A percentile compares a stretch with the other conserved stretches of the same genome.
These are phyloP conservation scores for Panicum miliaceum DNA, from an alignment of 176 grass and related monocot species.

Conservation along the genomic window DNA sequence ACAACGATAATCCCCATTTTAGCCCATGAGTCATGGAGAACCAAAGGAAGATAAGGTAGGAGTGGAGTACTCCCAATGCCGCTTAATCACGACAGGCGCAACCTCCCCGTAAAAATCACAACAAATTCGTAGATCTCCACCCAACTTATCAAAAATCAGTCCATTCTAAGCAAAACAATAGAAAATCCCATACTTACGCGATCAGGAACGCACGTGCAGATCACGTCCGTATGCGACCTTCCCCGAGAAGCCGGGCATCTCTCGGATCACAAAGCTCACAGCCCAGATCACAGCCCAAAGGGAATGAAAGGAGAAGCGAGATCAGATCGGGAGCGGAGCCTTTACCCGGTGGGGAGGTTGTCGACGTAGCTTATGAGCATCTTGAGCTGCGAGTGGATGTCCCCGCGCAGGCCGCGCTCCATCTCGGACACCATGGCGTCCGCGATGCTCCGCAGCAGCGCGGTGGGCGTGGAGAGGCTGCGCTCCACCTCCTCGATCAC, in stretches of 20 bases:
- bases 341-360: conserved; percentile 87
- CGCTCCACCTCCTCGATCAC: conserved; percentile 80
- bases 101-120: background rate
- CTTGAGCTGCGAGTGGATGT: conserved; percentile 63
- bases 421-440: conserved; percentile 88
- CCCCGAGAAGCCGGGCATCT: background rate
- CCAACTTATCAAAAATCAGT: background rate
- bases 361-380: conserved; percentile 96
- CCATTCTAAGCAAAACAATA: background rate
- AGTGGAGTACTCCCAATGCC: background rate
- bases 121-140: conserved; percentile 27
- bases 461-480: conserved; percentile 68
- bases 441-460: conserved; percentile 73
- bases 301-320: background rate
- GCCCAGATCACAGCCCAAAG: conserved; percentile 22
- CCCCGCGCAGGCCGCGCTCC: conserved; percentile 78
- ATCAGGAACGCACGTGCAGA: conserved; percentile 4
- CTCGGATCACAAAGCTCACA: conserved; percentile 28
- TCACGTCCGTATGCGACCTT: background rate
- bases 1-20: background rate
- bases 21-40: background rate
- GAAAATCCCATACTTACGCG: background rate
- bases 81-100: background rate
- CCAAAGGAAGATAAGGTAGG: background rate
- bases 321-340: conserved; percentile 33